Percentiles rank a stretch among this genome's conserved stretches.
Evolutionary conservation across 441 rosid species (phyloP).

Genomic region (Rhodomyrtus psidioides): DNA sequence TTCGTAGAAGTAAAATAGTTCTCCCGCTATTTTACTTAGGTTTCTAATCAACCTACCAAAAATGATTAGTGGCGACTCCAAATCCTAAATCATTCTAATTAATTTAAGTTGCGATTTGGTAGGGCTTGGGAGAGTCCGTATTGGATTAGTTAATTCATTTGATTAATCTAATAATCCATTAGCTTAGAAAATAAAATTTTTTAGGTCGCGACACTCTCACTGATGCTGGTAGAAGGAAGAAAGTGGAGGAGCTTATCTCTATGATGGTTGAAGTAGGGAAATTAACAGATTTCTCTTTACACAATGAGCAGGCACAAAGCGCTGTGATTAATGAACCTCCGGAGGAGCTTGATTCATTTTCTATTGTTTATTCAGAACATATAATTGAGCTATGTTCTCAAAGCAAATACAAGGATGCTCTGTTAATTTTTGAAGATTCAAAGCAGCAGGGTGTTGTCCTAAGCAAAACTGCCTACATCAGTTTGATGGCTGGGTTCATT

Average conservation of each 20-base stretch:
- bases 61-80: too few species aligned
- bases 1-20: too few species aligned
- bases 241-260: conserved; percentile 51
- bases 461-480: conserved; percentile 30
- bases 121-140: too few species aligned
- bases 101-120: too few species aligned
- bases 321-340: conserved; percentile 10
- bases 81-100: too few species aligned
- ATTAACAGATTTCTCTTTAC: conserved; percentile 17
- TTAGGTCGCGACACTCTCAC: too few species aligned
- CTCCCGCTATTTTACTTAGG: too few species aligned
- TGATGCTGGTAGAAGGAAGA: conserved; percentile 43
- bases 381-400: conserved; percentile 58
- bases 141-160: too few species aligned
- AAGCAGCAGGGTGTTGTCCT: conserved; percentile 29
- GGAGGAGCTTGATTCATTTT: conserved; percentile 28
- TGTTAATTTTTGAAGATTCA: conserved; percentile 30
- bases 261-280: conserved; percentile 38
- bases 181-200: too few species aligned
- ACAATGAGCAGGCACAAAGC: conserved; percentile 10
- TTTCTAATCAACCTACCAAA: too few species aligned
- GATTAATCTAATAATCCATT: too few species aligned
- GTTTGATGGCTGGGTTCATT: conserved; percentile 45
- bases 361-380: conserved; percentile 40
- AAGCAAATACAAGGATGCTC: conserved; percentile 53